These are phyloP conservation scores for Gloeophyllum trabeum DNA, from an alignment of 768 basidiomycete species.

Conservation along the genomic window DNA sequence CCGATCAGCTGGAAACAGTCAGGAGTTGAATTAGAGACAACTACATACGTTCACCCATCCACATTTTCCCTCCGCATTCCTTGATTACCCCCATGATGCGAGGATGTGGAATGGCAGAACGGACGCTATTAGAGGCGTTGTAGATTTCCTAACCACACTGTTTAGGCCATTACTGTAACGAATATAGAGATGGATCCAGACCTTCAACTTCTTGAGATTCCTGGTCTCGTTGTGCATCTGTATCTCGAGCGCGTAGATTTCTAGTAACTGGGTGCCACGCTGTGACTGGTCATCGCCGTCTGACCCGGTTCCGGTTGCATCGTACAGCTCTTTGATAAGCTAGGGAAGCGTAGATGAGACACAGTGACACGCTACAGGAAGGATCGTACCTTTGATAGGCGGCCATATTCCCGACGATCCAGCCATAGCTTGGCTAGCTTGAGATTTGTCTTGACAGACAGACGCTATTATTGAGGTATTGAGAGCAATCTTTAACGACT, in stretches of 20 bases:
- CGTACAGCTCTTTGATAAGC: constrained; percentile 72
- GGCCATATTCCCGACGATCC: constrained; percentile 82
- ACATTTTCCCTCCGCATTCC: constrained; percentile 99
- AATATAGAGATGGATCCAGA: constrained; percentile 13
- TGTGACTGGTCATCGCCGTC: constrained; percentile 83
- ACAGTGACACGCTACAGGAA: constrained; percentile 1
- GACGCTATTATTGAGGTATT: constrained; percentile 65
- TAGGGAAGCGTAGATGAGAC: constrained; percentile 16
- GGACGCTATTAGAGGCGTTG: constrained; percentile 85
- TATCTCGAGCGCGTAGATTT: constrained; percentile 97
- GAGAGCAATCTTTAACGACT: too few species aligned
- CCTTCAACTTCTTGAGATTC: constrained; percentile 95
- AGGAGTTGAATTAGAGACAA: not conserved
- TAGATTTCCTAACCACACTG: constrained; percentile 88
- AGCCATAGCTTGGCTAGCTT: constrained; percentile 98
- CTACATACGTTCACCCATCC: constrained; percentile 98
- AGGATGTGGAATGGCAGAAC: constrained; percentile 95
- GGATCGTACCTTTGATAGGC: constrained; percentile 61
- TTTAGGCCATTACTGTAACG: not conserved
- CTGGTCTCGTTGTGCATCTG: constrained; percentile 98
- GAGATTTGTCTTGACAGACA: constrained; percentile 92
- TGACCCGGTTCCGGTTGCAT: constrained; percentile 43
- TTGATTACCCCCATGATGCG: constrained; percentile 98
- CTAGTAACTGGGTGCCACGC: constrained; percentile 86
- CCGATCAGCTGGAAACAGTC: too few species aligned